These are phyloP conservation scores for Styphnolobium japonicum DNA, from an alignment of 306 rosid genomes.

Conservation along the genomic window DNA sequence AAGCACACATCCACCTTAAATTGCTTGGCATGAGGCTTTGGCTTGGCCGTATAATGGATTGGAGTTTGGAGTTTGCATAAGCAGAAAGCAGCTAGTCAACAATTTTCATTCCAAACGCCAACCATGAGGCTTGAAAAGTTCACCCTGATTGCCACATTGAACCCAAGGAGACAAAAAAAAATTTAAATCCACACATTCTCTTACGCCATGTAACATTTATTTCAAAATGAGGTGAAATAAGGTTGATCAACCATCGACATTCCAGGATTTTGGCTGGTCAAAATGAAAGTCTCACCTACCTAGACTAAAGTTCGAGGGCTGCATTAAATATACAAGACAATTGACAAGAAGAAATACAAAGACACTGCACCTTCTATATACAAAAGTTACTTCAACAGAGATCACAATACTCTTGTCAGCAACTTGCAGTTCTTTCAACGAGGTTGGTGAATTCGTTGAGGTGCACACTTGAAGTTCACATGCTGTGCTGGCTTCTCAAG, in stretches of 20 bases:
- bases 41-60: background rate
- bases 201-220: background rate
- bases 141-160: background rate
- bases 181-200: background rate
- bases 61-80: background rate
- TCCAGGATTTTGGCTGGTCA: background rate
- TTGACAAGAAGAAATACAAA: background rate
- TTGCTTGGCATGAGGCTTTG: background rate
- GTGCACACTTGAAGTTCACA: conserved; percentile 37
- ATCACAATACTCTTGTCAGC: background rate
- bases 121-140: background rate
- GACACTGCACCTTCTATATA: conserved; percentile 22
- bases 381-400: conserved; percentile 14
- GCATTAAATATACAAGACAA: conserved; percentile 15
- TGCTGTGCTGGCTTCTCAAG: conserved; percentile 45
- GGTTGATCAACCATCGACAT: background rate
- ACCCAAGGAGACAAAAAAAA: background rate
- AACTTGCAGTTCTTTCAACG: conserved; percentile 36
- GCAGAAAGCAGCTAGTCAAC: background rate
- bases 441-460: conserved; percentile 58
- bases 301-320: background rate
- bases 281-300: conserved; percentile 10
- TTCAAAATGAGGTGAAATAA: background rate
- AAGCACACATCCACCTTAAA: background rate
- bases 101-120: background rate